Evolutionary conservation across 1,139 yeast species (phyloP).

Genomic region (Saccharomycopsis hybrid): DNA sequence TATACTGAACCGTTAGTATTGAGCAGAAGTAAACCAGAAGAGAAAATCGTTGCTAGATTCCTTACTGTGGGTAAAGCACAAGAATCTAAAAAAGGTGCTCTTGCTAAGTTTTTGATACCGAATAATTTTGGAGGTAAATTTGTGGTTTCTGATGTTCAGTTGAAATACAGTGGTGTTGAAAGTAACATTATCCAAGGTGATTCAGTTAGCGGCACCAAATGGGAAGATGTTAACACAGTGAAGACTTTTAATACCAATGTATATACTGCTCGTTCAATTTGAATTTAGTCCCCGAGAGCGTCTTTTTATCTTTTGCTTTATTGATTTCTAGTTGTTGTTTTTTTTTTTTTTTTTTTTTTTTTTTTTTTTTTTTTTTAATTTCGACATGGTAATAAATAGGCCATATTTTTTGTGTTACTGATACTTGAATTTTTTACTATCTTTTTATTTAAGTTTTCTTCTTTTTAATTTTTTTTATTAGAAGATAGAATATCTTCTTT

Average conservation of each 20-base stretch:
- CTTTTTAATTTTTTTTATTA: too few relatives aligned
- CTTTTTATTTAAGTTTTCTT: too few relatives aligned
- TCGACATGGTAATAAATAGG: too few relatives aligned
- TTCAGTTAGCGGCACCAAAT: constrained; percentile 1
- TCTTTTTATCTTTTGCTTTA: not conserved
- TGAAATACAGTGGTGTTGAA: constrained; percentile 31
- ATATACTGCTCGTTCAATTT: constrained; percentile 15
- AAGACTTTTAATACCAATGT: constrained; percentile 16
- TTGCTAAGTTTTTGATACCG: constrained; percentile 49
- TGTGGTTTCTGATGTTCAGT: constrained; percentile 29
- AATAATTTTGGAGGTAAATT: constrained; percentile 26
- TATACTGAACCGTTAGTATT: constrained; percentile 45
- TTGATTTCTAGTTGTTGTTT: not conserved
- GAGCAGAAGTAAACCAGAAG: constrained; percentile 37
- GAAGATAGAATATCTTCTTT: too few relatives aligned
- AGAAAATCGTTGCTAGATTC: constrained; percentile 65
- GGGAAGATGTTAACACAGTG: constrained; percentile 15
- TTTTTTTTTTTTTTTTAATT: not conserved
- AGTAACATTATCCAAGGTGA: constrained; percentile 31
- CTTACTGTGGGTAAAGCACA: constrained; percentile 54
- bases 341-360: not conserved
- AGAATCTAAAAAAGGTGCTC: constrained; percentile 67
- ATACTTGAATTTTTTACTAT: too few relatives aligned
- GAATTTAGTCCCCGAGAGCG: not conserved
- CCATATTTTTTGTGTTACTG: too few relatives aligned